Evolutionary conservation across 2,329 filamentous ascomycete species (phyloP).

Genomic region (Scedosporium dehoogii): DNA sequence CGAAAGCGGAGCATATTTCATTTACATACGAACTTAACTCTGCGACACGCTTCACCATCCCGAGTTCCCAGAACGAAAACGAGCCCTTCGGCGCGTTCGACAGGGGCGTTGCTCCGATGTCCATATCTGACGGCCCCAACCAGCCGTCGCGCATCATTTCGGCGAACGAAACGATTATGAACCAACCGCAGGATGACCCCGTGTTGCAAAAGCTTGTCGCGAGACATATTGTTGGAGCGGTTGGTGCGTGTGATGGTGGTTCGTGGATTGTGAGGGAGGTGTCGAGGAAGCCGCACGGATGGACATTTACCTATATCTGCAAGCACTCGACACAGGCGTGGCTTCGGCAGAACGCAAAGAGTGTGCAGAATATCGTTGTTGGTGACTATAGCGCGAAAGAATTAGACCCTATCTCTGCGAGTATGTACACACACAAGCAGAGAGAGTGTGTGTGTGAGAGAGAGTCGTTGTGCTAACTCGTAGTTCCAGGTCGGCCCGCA

Average conservation of each 20-base stretch:
- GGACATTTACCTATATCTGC: constrained; percentile 45
- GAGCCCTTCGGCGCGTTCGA: constrained; percentile 20
- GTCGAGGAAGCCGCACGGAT: constrained; percentile 35
- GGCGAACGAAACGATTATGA: constrained; percentile 34
- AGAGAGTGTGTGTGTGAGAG: not conserved
- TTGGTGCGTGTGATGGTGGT: constrained; percentile 37
- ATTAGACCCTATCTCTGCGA: constrained; percentile 31
- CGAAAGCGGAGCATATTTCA: constrained; percentile 39
- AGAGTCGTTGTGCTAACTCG: too few species aligned
- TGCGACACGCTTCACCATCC: constrained; percentile 32
- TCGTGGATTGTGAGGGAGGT: constrained; percentile 37
- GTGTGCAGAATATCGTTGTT: constrained; percentile 27
- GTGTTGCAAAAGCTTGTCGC: constrained; percentile 38
- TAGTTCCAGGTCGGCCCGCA: constrained; percentile 38
- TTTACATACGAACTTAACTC: constrained; percentile 35
- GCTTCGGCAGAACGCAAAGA: constrained; percentile 35
- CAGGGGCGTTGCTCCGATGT: constrained; percentile 3
- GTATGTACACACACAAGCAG: constrained; percentile 21
- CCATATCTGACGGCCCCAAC: constrained; percentile 11
- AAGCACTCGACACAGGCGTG: constrained; percentile 41
- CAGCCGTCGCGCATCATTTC: constrained; percentile 27
- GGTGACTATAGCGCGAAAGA: constrained; percentile 39
- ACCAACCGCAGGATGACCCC: constrained; percentile 39
- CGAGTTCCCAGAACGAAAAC: constrained; percentile 26
- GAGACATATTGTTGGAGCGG: constrained; percentile 32